Base-by-base conservation (phyloP, 176 grass and related monocot species). In the Aegilops bicornis region DNA sequence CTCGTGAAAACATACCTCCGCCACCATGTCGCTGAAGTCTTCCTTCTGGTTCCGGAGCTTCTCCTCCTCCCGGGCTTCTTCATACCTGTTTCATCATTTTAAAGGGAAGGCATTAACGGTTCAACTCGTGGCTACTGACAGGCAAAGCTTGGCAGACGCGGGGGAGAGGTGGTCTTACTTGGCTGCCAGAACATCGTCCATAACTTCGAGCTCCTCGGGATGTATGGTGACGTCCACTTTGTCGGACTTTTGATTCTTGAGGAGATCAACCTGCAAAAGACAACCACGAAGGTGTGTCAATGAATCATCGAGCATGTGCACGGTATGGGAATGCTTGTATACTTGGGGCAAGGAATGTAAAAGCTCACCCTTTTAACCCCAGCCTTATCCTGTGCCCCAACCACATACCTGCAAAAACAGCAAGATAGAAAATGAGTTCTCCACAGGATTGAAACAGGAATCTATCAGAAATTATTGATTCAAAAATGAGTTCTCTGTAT, bases 211-310 rank as follows among this genome's bases (percentile, higher is more conserved):
- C 70, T 99, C 97, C 87, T 99, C 97, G 0, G 97, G 94, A 45
- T 99, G 97, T 84, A 99, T 99, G 52, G 97, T 99, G 66, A 99
- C 94, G 36, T 99, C 97, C 89, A 99, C 97, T 79, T 96, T 99
- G 77, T 99, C 94, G 0, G 97, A 83, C 73, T 99, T 98, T 83
- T 96, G 97, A 79, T 93, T 95, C 32, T 95, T 95, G 48, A 99
- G 88, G 25, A 98, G 97, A 87, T 98, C 97, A 82, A 98, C 97
- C 97, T 96, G 85, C 37, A 20, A 79, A 61, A 30, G 6, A 33
- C 3, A 52, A 29, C 29, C 8, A 4, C 8, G 0, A 22, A 0
- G 24, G 8, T 43, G 82, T 43, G 43, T 65, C 36, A 89, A 5
- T 4, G 0, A 76, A 64, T 33, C 12, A 16, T 1, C 67, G 6